Conservation (phyloP, 352 stramenopile genomes). For the Pythium dissimile region DNA sequence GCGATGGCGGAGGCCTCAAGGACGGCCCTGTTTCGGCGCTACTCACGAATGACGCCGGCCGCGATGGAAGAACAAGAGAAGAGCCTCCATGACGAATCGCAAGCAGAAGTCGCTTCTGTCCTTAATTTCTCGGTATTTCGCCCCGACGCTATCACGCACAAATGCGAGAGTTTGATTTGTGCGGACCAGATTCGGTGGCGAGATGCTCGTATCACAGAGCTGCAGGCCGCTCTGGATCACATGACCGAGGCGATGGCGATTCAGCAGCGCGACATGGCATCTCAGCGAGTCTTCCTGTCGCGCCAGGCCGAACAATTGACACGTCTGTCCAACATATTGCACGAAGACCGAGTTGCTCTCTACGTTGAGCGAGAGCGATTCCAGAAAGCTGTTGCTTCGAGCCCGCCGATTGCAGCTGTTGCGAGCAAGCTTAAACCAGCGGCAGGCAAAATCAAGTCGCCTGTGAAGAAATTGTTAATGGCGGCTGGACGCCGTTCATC, state of each 20-base stretch:
- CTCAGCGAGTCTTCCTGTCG: constrained; percentile 29
- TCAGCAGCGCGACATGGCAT: constrained; percentile 34
- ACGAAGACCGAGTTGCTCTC: constrained; percentile 33
- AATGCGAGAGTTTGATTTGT: constrained; percentile 22
- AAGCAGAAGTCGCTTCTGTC: background rate
- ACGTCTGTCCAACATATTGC: constrained; percentile 28
- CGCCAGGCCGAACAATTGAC: constrained; percentile 34
- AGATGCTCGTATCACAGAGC: constrained; percentile 29
- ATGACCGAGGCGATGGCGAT: constrained; percentile 41
- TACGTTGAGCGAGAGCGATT: constrained; percentile 26
- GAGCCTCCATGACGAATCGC: constrained; percentile 16
- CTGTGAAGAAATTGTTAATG: constrained; percentile 14
- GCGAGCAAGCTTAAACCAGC: constrained; percentile 4
- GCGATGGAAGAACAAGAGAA: constrained; percentile 13
- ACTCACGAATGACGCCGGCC: constrained; percentile 16
- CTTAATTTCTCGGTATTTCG: background rate
- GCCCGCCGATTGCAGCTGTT: background rate
- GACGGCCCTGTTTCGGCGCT: constrained; percentile 18
- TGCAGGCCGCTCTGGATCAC: constrained; percentile 35
- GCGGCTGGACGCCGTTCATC: constrained; percentile 6
- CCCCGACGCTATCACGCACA: constrained; percentile 4
- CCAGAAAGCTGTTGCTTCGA: constrained; percentile 5
- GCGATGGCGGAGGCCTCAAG: constrained; percentile 13
- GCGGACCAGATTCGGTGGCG: constrained; percentile 28
- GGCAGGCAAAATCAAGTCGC: constrained; percentile 9